Evolutionary conservation across 2,329 filamentous ascomycete genomes (phyloP).

Genomic region (Fusarium newnesense): DNA sequence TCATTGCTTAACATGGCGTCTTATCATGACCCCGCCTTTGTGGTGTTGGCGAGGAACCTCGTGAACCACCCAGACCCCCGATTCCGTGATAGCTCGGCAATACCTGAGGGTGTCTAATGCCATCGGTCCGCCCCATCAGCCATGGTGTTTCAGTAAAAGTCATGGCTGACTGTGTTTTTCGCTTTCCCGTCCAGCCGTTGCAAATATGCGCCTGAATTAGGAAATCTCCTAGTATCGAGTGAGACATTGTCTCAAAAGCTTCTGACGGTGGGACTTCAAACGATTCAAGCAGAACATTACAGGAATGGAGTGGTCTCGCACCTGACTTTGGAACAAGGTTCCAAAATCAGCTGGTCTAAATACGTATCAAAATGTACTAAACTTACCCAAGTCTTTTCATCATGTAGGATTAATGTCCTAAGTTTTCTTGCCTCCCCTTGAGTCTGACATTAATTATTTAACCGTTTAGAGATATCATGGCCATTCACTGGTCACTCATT

Average conservation of each 20-base stretch:
- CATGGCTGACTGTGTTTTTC: background rate
- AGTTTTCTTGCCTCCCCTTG: background rate
- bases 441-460: background rate
- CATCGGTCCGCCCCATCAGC: background rate
- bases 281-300: background rate
- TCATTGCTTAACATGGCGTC: constrained; percentile 14
- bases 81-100: constrained; percentile 2
- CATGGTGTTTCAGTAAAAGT: constrained; percentile 3
- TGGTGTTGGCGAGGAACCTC: constrained; percentile 17
- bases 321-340: no score
- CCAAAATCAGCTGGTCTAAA: no score
- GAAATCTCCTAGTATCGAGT: background rate
- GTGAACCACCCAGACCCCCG: background rate
- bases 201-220: background rate
- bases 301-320: background rate
- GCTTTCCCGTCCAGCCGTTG: background rate
- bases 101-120: background rate
- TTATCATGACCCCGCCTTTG: constrained; percentile 34
- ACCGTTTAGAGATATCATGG: background rate
- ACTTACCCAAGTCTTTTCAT: background rate
- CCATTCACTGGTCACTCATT: background rate
- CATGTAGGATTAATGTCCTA: background rate
- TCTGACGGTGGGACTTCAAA: background rate
- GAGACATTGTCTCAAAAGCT: background rate
- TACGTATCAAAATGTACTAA: no score